Evolutionary conservation across 192 early-diverging fungal species (phyloP).

Genomic region (Podochytrium sp.): DNA sequence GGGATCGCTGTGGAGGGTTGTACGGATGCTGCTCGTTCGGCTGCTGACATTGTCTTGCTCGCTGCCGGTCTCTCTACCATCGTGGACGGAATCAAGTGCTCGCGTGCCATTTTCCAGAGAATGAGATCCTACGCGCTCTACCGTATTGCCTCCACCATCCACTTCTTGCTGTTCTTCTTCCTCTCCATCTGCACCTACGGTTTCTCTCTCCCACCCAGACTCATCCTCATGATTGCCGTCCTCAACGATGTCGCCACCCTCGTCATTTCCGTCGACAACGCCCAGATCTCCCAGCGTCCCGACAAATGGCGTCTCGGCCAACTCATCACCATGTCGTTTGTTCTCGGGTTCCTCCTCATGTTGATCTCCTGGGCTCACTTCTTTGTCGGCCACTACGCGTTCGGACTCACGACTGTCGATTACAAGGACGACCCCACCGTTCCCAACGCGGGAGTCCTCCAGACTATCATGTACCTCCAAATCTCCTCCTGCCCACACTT

Average conservation of each 20-base stretch:
- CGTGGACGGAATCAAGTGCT: conserved; percentile 86
- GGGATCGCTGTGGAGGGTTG: conserved; percentile 96
- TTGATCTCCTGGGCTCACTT: conserved; percentile 81
- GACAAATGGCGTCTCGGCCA: conserved; percentile 99
- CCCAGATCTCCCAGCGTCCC: conserved; percentile 82
- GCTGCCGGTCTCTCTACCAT: conserved; percentile 89
- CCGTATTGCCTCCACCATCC: conserved; percentile 72
- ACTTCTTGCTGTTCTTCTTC: conserved; percentile 97
- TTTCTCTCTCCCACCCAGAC: conserved; percentile 77
- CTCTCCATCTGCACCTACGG: conserved; percentile 78
- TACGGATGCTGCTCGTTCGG: conserved; percentile 94
- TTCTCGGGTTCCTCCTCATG: conserved; percentile 77
- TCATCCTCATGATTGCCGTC: conserved; percentile 88
- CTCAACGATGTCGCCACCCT: conserved; percentile 83
- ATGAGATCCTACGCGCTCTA: conserved; percentile 82
- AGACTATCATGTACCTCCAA: conserved; percentile 72
- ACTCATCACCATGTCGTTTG: conserved; percentile 76
- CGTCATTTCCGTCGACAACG: conserved; percentile 92
- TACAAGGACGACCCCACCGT: conserved; percentile 35
- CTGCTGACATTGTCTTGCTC: conserved; percentile 94
- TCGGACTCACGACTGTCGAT: conserved; percentile 5
- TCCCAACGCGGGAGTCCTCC: neutral
- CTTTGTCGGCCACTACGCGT: conserved; percentile 72
- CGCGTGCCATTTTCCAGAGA: conserved; percentile 92
- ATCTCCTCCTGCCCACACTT: conserved; percentile 94